These are phyloP conservation scores for Brassica juncea DNA, from an alignment of 345 rosid species.

Conservation along the genomic window DNA sequence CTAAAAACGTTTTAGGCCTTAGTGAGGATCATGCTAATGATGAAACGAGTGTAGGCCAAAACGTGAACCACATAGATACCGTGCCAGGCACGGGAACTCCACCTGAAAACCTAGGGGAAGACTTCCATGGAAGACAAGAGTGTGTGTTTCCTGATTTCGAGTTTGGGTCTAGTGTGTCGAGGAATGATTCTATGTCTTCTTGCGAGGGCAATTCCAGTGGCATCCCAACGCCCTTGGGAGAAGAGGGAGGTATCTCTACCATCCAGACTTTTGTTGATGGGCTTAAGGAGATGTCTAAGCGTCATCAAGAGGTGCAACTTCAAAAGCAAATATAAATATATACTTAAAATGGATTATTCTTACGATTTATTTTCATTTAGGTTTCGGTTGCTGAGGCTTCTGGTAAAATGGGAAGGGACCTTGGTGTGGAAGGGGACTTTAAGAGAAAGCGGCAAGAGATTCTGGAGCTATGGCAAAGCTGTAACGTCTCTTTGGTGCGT, in stretches of 20 bases:
- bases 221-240: slow-evolving; percentile 32
- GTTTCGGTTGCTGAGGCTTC: slow-evolving; percentile 9
- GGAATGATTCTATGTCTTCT: slow-evolving; percentile 83
- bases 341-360: neutral
- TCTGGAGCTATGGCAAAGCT: slow-evolving; percentile 81
- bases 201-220: slow-evolving; percentile 57
- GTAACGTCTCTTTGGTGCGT: slow-evolving; percentile 80
- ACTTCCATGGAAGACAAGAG: slow-evolving; percentile 68
- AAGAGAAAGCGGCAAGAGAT: slow-evolving; percentile 64
- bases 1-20: slow-evolving; percentile 6
- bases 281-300: slow-evolving; percentile 71
- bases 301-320: slow-evolving; percentile 34
- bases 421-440: slow-evolving; percentile 56
- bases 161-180: slow-evolving; percentile 48
- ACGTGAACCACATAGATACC: slow-evolving; percentile 46
- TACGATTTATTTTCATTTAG: neutral
- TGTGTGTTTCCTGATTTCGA: slow-evolving; percentile 46
- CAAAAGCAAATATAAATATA: neutral
- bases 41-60: slow-evolving; percentile 20
- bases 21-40: neutral
- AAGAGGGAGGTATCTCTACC: slow-evolving; percentile 67
- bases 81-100: slow-evolving; percentile 55
- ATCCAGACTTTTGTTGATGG: slow-evolving; percentile 78
- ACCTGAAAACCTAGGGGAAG: slow-evolving; percentile 38
- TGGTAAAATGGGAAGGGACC: slow-evolving; percentile 48